Evolutionary conservation across 306 rosid genomes (phyloP).

Genomic region (Heteromeles arbutifolia): DNA sequence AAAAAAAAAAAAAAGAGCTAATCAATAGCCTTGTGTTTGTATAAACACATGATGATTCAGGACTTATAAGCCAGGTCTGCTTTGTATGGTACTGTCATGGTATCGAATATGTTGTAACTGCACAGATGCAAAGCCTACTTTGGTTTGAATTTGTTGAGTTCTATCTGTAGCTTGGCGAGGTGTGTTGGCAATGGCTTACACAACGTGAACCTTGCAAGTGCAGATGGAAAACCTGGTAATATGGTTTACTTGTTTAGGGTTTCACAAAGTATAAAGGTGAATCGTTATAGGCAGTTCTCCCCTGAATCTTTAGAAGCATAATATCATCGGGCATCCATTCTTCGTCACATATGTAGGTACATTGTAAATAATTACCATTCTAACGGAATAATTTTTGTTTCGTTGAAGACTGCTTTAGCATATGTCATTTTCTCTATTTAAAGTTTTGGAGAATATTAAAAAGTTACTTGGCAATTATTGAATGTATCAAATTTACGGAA

Average conservation of each 20-base stretch:
- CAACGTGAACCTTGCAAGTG: neutral
- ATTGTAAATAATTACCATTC: neutral
- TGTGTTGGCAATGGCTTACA: slow-evolving; percentile 6
- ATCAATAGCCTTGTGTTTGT: too few species aligned
- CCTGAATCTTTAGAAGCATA: slow-evolving; percentile 84
- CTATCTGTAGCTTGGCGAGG: slow-evolving; percentile 3
- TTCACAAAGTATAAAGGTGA: slow-evolving; percentile 68
- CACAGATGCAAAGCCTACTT: neutral
- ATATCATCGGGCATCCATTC: slow-evolving; percentile 68
- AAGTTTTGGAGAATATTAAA: neutral
- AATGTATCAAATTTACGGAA: too few species aligned
- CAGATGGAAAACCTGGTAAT: slow-evolving; percentile 62
- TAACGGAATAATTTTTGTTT: neutral
- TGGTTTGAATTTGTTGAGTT: neutral
- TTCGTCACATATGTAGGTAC: slow-evolving; percentile 88
- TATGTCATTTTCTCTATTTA: neutral
- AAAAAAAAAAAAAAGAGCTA: too few species aligned
- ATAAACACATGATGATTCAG: too few species aligned
- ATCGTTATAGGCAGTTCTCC: slow-evolving; percentile 58
- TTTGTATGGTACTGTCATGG: neutral
- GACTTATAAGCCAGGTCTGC: too few species aligned
- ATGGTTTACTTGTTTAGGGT: slow-evolving; percentile 73
- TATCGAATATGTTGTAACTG: neutral
- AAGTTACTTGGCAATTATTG: neutral
- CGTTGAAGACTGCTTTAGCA: neutral